phyloP scores from a whole-genome alignment of 1,139 yeast genomes.

The Candida anutae region DNA sequence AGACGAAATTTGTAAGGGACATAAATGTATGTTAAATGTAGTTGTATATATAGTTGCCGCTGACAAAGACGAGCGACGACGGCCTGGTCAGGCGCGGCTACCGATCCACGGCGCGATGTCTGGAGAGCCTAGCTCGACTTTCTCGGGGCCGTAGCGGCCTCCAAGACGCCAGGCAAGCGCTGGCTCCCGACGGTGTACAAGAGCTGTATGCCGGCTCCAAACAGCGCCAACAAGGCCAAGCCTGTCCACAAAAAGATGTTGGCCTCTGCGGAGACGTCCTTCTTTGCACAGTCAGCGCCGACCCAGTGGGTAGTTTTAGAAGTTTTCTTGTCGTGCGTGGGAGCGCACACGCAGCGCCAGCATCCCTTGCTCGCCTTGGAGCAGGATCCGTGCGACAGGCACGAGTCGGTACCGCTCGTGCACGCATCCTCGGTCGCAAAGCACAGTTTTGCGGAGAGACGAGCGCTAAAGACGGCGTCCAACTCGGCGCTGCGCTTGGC shows the following conservation, averaged over 20 bases:
- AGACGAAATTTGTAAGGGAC: no score
- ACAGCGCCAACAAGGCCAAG: conserved; percentile 35
- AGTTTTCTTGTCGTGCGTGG: conserved; percentile 38
- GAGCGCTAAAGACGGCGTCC: conserved; percentile 15
- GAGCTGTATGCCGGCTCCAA: conserved; percentile 49
- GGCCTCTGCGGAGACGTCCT: conserved; percentile 57
- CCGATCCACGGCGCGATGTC: no score
- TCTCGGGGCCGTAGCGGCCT: conserved; percentile 44
- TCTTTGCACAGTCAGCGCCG: conserved; percentile 59
- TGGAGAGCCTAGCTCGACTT: conserved; percentile 11
- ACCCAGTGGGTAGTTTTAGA: conserved; percentile 57
- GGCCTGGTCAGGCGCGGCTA: no score
- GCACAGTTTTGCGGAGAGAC: conserved; percentile 16
- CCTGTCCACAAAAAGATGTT: conserved; percentile 63
- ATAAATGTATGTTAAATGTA: no score
- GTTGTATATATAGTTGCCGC: no score
- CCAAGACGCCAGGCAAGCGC: conserved; percentile 62
- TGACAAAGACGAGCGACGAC: no score
- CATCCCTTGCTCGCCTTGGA: conserved; percentile 29
- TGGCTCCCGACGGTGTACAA: conserved; percentile 48
- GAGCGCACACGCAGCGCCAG: conserved; percentile 53
- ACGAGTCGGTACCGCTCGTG: conserved; percentile 42
- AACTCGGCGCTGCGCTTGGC: conserved; percentile 12
- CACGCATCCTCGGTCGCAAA: conserved; percentile 46
- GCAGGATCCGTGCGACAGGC: conserved; percentile 62